Base-by-base conservation (phyloP, 1,139 yeast genomes). In the Hemisphaericaspora subhashii region DNA sequence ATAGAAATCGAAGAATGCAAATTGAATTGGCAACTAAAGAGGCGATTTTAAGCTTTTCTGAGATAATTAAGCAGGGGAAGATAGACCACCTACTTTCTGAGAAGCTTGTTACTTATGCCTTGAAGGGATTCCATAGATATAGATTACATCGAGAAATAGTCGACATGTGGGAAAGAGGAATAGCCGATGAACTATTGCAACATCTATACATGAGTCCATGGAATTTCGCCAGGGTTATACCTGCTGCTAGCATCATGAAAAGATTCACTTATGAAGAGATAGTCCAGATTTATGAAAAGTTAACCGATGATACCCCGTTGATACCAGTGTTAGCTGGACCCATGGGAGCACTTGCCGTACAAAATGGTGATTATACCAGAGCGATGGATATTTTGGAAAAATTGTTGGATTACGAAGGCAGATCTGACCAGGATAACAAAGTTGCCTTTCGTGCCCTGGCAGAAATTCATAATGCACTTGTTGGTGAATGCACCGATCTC, bases 401-500 rank as follows among this genome's bases (percentile, higher is more conserved):
- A 6, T 55, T 72, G 39, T n/a, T n/a, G n/a, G n/a, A n/a, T n/a
- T n/a, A n/a, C n/a, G n/a, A n/a, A n/a, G n/a, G n/a, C n/a, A n/a
- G n/a, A n/a, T n/a, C n/a, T n/a, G n/a, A n/a, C n/a, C n/a, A n/a
- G n/a, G n/a, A n/a, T n/a, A n/a, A n/a, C n/a, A n/a, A n/a, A n/a
- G n/a, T n/a, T n/a, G n/a, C n/a, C n/a, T n/a, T n/a, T n/a, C n/a
- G n/a, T n/a, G n/a, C n/a, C n/a, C n/a, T n/a, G n/a, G n/a, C n/a
- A n/a, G n/a, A n/a, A n/a, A n/a, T n/a, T 37, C 95, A 86, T 62
- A 72, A 84, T 47, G 75, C 86, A 2, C 88, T 89, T 54, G 83
- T 89, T 54, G 95, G 96, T 35, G 81, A 80, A 48, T 84, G 90
- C 59, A 80, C 81, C 50, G 94, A 88, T 52, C 70, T 83, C 37